These are phyloP conservation scores for Boletus coccyginus DNA, from an alignment of 768 basidiomycete genomes.

Conservation along the genomic window DNA sequence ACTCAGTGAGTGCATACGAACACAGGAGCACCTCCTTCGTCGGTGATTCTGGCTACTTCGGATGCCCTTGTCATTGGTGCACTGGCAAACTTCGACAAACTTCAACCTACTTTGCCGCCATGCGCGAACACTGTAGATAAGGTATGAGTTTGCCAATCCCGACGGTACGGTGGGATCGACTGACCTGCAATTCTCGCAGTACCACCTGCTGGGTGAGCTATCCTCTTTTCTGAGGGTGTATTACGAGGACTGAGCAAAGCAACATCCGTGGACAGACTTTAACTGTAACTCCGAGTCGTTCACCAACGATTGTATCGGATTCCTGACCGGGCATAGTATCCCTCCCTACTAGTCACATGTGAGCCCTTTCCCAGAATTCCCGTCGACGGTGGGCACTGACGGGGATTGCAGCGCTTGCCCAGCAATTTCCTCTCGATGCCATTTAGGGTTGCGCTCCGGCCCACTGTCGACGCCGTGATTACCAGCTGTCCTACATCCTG, in stretches of 20 bases:
- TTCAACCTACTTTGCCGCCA: slow-evolving; percentile 57
- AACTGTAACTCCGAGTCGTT: slow-evolving; percentile 85
- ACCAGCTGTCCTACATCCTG: no score
- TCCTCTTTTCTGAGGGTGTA: not conserved
- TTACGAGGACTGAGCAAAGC: not conserved
- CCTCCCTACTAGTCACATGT: slow-evolving; percentile 79
- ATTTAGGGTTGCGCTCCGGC: slow-evolving; percentile 80
- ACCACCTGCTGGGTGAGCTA: slow-evolving; percentile 73
- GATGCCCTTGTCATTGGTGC: no score
- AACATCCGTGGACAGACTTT: slow-evolving; percentile 53
- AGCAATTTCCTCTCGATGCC: slow-evolving; percentile 86
- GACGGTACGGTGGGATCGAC: not conserved
- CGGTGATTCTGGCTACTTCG: no score
- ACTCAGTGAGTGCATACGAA: no score
- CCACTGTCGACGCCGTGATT: slow-evolving; percentile 85
- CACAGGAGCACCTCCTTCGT: no score
- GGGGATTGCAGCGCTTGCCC: slow-evolving; percentile 54
- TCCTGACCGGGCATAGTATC: slow-evolving; percentile 80
- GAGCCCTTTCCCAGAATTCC: not conserved
- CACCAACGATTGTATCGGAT: slow-evolving; percentile 83
- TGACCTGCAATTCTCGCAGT: slow-evolving; percentile 43
- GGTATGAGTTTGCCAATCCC: slow-evolving; percentile 39
- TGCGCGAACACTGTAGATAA: slow-evolving; percentile 78
- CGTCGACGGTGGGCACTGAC: not conserved
- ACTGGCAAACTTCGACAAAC: slow-evolving; percentile 52